Conservation (phyloP, 139 green algal species). For the Mychonastes homosphaera region DNA sequence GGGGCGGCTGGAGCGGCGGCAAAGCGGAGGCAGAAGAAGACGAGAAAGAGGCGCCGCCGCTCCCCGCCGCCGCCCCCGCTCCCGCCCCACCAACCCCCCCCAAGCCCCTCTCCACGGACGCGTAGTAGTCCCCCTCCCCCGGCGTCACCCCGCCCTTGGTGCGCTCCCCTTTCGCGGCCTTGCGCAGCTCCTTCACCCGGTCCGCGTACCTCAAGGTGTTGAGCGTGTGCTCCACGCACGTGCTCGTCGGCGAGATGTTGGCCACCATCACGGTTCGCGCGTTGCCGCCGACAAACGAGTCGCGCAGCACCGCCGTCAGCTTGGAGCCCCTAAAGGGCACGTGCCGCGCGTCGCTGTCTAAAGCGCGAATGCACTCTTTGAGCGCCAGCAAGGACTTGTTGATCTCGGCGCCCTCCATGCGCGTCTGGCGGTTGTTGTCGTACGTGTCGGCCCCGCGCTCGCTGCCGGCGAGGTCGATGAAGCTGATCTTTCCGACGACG, state of each 20-base stretch:
- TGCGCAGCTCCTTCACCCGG: conserved; percentile 83
- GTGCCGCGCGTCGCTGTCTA: conserved; percentile 80
- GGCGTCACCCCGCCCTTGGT: conserved; percentile 47
- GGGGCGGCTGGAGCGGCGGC: no score
- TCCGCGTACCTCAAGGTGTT: conserved; percentile 98
- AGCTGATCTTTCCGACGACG: conserved; percentile 83
- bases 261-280: conserved; percentile 97
- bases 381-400: conserved; percentile 95
- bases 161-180: conserved; percentile 50
- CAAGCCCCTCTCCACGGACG: conserved; percentile 23
- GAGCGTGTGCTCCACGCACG: conserved; percentile 91
- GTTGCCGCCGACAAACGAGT: conserved; percentile 66
- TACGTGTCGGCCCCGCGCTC: conserved; percentile 96
- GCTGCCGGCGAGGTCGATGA: conserved; percentile 95
- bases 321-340: conserved; percentile 93
- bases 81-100: no score
- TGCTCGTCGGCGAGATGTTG: conserved; percentile 79
- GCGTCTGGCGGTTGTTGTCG: conserved; percentile 83
- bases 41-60: no score
- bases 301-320: conserved; percentile 69
- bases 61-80: no score
- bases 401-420: conserved; percentile 93
- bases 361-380: conserved; percentile 89
- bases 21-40: no score
- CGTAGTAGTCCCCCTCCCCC: conserved; percentile 33